Evolutionary conservation across 2,329 filamentous ascomycete species (phyloP).

Genomic region (Diaporthe sp.): DNA sequence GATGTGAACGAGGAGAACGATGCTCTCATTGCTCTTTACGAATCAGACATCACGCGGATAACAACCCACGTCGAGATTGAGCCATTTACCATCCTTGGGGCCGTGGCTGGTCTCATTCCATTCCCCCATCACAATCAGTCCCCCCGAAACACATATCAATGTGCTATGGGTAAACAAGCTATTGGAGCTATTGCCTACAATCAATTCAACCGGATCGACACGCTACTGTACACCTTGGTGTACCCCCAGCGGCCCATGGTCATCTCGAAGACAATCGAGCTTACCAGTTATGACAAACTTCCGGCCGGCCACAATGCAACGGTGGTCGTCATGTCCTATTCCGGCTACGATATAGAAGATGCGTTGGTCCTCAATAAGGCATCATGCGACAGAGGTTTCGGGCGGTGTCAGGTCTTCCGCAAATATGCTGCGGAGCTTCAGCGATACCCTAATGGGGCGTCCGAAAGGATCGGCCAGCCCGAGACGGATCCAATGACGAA

Average conservation of each 20-base stretch:
- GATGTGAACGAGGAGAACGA: conserved; percentile 99
- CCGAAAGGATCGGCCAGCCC: conserved; percentile 75
- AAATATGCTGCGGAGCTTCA: conserved; percentile 91
- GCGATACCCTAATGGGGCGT: conserved; percentile 86
- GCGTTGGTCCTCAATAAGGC: conserved; percentile 97
- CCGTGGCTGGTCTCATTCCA: conserved; percentile 95
- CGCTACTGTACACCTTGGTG: conserved; percentile 94
- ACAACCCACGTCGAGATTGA: conserved; percentile 98
- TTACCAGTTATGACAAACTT: conserved; percentile 97
- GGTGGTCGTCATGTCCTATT: conserved; percentile 99
- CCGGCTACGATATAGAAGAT: conserved; percentile 99
- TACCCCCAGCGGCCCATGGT: conserved; percentile 99
- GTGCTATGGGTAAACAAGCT: conserved; percentile 99
- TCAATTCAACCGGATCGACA: conserved; percentile 97
- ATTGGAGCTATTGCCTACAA: conserved; percentile 99
- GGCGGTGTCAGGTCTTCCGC: conserved; percentile 96
- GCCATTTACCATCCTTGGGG: conserved; percentile 95
- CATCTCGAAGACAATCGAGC: conserved; percentile 95
- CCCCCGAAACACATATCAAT: conserved; percentile 98
- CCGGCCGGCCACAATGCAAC: conserved; percentile 97
- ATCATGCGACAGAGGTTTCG: conserved; percentile 94
- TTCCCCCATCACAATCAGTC: conserved; percentile 99
- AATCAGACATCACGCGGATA: conserved; percentile 83
- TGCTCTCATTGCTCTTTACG: conserved; percentile 90
- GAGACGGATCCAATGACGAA: conserved; percentile 74